A percentile compares a stretch with the other conserved stretches of the same genome.
Conservation (phyloP, 495 filamentous ascomycete species). For the Durotheca rogersii region DNA sequence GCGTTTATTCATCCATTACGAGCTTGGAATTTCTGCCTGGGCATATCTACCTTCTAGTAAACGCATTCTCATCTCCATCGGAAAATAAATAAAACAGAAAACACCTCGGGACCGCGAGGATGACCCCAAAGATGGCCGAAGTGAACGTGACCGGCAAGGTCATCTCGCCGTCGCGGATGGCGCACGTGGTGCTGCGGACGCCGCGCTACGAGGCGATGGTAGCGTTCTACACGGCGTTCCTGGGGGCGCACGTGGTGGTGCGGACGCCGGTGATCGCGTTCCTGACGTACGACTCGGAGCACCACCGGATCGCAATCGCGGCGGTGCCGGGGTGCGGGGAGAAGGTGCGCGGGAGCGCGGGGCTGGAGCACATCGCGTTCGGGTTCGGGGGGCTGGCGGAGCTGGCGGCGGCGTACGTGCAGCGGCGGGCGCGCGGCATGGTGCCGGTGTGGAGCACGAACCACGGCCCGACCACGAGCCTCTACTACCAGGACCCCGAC, state of each 20-base stretch:
- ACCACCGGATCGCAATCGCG: slow-evolving; percentile 48
- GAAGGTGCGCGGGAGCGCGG: slow-evolving; percentile 25
- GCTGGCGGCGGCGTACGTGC: slow-evolving; percentile 36
- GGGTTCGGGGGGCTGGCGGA: slow-evolving; percentile 35
- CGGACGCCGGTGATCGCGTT: slow-evolving; percentile 35
- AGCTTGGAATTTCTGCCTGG: too few species aligned
- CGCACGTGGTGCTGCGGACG: slow-evolving; percentile 37
- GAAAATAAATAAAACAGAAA: too few species aligned
- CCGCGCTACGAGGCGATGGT: slow-evolving; percentile 29
- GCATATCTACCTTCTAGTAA: too few species aligned
- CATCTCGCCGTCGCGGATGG: slow-evolving; percentile 25
- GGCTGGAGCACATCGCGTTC: slow-evolving; percentile 47
- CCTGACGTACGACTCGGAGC: slow-evolving; percentile 49
- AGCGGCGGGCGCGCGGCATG: slow-evolving; percentile 40
- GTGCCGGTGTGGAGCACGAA: slow-evolving; percentile 46
- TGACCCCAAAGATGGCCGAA: too few species aligned
- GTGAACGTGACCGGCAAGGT: slow-evolving; percentile 20
- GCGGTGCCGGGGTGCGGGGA: slow-evolving; percentile 25
- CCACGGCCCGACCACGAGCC: slow-evolving; percentile 46
- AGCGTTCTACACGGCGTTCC: slow-evolving; percentile 40
- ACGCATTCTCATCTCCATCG: too few species aligned
- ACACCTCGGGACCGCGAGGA: too few species aligned
- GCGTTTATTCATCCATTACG: too few species aligned
- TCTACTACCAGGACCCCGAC: slow-evolving; percentile 52
- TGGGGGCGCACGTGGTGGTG: slow-evolving; percentile 31